Evolutionary conservation across 495 filamentous ascomycete genomes (phyloP).

Genomic region (Podospora sp.): DNA sequence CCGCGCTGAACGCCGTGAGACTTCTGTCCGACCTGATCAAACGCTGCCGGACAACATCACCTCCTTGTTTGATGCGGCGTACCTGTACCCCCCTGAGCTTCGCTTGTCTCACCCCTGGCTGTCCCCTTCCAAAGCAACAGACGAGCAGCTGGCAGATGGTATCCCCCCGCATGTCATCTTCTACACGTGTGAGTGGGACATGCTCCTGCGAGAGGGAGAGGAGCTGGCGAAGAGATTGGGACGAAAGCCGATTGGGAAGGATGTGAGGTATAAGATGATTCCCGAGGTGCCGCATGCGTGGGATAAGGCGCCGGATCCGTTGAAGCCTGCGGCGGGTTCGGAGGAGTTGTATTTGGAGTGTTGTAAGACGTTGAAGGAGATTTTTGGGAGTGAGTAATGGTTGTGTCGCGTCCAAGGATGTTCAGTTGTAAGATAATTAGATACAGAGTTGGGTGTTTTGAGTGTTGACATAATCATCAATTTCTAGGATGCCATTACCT

Average conservation of each 20-base stretch:
- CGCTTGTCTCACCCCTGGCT: constrained; percentile 40
- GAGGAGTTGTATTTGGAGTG: constrained; percentile 47
- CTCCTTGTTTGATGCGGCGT: constrained; percentile 82
- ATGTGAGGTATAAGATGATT: constrained; percentile 69
- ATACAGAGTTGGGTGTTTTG: too few relatives aligned
- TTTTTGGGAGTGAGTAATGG: constrained; percentile 34
- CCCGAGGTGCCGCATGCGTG: constrained; percentile 77
- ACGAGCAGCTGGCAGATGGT: constrained; percentile 44
- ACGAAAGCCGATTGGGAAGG: constrained; percentile 60
- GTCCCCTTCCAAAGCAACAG: constrained; percentile 44
- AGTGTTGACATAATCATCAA: too few relatives aligned
- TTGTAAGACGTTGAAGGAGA: constrained; percentile 33
- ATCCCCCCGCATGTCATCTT: constrained; percentile 58
- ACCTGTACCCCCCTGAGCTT: constrained; percentile 59
- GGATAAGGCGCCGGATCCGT: constrained; percentile 84
- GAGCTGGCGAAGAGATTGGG: constrained; percentile 64
- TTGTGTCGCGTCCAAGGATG: too few relatives aligned
- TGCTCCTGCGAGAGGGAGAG: constrained; percentile 79
- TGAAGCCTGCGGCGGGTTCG: constrained; percentile 53
- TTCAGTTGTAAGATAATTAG: too few relatives aligned
- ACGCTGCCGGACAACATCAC: constrained; percentile 75
- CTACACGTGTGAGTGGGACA: constrained; percentile 89
- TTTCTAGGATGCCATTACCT: too few relatives aligned
- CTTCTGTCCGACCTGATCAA: constrained; percentile 66
- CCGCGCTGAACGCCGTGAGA: constrained; percentile 69